Conservation (phyloP, 495 filamentous ascomycete species). For the Penicillium pancosmium region DNA sequence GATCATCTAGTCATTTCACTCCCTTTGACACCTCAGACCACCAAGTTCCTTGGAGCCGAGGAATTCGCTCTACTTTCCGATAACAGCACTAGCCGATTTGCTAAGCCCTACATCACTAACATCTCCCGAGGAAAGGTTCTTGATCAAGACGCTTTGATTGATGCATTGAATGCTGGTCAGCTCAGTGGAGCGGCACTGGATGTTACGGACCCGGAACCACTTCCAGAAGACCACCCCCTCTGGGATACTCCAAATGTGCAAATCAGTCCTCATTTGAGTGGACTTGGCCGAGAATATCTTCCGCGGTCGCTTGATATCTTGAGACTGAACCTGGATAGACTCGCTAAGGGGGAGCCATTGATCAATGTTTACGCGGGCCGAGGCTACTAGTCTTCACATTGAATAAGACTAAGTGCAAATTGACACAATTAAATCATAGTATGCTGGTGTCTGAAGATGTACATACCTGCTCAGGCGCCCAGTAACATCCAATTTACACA, state of each 20-base stretch:
- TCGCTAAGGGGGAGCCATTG: slow-evolving; percentile 61
- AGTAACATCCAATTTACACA: no score
- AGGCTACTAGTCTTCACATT: slow-evolving; percentile 26
- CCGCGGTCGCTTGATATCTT: slow-evolving; percentile 63
- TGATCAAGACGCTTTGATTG: slow-evolving; percentile 67
- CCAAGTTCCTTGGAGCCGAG: slow-evolving; percentile 58
- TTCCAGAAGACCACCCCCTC: slow-evolving; percentile 68
- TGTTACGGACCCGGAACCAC: slow-evolving; percentile 82
- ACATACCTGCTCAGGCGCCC: no score
- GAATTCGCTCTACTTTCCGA: slow-evolving; percentile 72
- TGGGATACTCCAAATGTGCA: slow-evolving; percentile 75
- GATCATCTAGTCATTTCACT: slow-evolving; percentile 77
- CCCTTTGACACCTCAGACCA: slow-evolving; percentile 71
- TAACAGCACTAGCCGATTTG: slow-evolving; percentile 9
- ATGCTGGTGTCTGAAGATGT: no score
- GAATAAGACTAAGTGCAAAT: no score
- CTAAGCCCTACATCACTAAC: slow-evolving; percentile 64
- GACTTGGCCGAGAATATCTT: slow-evolving; percentile 58
- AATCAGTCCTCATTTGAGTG: slow-evolving; percentile 81
- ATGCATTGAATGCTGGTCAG: slow-evolving; percentile 43
- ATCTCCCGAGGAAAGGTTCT: slow-evolving; percentile 75
- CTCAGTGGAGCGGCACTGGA: slow-evolving; percentile 79
- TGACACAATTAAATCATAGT: no score
- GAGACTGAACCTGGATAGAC: slow-evolving; percentile 59
- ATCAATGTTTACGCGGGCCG: slow-evolving; percentile 68